Base-by-base conservation (phyloP, 495 filamentous ascomycete genomes). In the Jackrogersella multiformis region DNA sequence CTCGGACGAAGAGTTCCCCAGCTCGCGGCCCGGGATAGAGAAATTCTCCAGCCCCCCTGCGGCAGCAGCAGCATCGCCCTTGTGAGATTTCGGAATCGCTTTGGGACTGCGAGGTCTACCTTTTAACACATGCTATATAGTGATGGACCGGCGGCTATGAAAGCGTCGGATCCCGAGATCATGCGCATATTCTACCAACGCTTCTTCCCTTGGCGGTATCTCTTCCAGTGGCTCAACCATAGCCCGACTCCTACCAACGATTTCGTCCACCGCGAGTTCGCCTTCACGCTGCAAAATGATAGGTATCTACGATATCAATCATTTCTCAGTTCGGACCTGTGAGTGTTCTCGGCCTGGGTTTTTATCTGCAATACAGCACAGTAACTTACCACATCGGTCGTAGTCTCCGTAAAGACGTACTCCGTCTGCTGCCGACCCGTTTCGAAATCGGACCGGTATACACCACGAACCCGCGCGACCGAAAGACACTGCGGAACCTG, bases 181-280 rank as follows among this genome's bases (percentile, higher is more conserved):
- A 90, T 98, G 87, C 85, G 90, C 59, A 88, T 87, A 26, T 99
- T 97, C 78, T 99, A 99, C 72, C 92, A 96, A 73, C 92, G 95
- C 38, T 86, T 98, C 35, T 98, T 98, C 74, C 95, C 95, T 6
- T 99, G 96, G 81, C 89, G 95, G 30, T 89, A 92, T 68, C 88
- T 97, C 21, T 98, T 97, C 79, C 94, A 97, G 76, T 99, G 95
- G 95, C 86, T 99, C 15, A 98, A 98, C 73, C 95, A 99, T 76
- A 92, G 91, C 44, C 88, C 93, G 24, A 84, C 87, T 5, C 95
- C 96, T 0, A 88, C 89, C 1, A 88, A 87, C 61, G 94, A 98
- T 73, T 98, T 98, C 75, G 86, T 84, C 12, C 92, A 97, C 72
- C 91, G 95, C 54, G 95, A 99, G 74, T 97, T 99, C 72, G 92